These are phyloP conservation scores for Mayamaea pseudoterrestris DNA, from an alignment of 108 stramenopile species.

Conservation along the genomic window DNA sequence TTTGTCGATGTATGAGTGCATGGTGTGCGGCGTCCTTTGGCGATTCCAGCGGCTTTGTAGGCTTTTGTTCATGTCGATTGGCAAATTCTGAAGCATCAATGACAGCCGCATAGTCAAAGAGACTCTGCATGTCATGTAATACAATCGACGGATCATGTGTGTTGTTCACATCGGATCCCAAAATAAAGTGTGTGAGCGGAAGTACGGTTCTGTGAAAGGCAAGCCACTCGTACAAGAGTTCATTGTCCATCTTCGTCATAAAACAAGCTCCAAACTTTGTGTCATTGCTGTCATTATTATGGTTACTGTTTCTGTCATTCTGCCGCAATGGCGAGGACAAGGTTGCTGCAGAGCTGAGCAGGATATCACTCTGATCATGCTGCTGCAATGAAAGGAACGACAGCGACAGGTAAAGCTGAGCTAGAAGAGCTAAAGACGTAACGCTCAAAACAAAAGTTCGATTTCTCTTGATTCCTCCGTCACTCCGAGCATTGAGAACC, in stretches of 20 bases:
- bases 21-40: conserved; percentile 2
- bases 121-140: conserved; percentile 10
- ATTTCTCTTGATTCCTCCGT: no score
- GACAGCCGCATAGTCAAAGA: background rate
- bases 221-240: conserved; percentile 36
- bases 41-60: no score
- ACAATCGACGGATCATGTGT: conserved; percentile 14
- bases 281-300: no score
- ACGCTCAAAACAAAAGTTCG: no score
- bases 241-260: conserved; percentile 34
- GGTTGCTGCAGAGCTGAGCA: no score
- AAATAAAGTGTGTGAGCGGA: conserved; percentile 26
- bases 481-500: no score
- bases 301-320: no score
- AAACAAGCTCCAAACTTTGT: conserved; percentile 53
- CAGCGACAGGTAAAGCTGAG: no score
- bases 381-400: no score
- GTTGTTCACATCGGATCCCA: conserved; percentile 19
- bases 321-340: no score
- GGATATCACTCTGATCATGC: no score
- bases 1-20: conserved; percentile 18
- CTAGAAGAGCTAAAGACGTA: no score
- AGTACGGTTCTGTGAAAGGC: conserved; percentile 40
- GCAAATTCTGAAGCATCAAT: background rate
- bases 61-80: background rate